These are phyloP conservation scores for Rhodotorula sp. DNA, from an alignment of 1,284 basidiomycete genomes.

Conservation along the genomic window DNA sequence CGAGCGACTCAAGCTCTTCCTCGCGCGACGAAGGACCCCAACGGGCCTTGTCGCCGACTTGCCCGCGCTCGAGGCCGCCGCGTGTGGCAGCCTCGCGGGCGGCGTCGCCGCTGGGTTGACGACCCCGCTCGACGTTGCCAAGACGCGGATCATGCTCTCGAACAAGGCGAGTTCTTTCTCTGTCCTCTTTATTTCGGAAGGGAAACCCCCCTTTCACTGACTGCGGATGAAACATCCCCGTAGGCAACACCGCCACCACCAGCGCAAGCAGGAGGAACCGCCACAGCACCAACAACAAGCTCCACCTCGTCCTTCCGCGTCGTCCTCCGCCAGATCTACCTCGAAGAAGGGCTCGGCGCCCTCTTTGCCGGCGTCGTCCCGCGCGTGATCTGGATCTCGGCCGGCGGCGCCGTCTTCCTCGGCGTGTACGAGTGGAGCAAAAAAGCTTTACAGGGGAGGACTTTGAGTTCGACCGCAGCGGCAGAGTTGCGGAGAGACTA, in stretches of 20 bases:
- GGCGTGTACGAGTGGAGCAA: conserved; percentile 72
- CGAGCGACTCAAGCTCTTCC: conserved; percentile 73
- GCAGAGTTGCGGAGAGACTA: background rate
- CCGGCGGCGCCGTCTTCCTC: conserved; percentile 94
- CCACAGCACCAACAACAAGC: conserved; percentile 1
- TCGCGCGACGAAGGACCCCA: conserved; percentile 51
- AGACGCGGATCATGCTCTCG: conserved; percentile 90
- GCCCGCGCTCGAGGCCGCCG: conserved; percentile 71
- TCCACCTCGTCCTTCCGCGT: background rate
- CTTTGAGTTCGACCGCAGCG: background rate
- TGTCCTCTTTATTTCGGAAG: background rate
- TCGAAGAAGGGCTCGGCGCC: conserved; percentile 68
- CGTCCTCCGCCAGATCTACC: conserved; percentile 58
- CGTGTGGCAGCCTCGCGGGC: conserved; percentile 88
- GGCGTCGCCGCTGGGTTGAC: conserved; percentile 85
- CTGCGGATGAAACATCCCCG: background rate
- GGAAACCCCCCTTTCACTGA: background rate
- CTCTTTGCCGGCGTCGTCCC: conserved; percentile 87
- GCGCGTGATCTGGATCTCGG: conserved; percentile 90
- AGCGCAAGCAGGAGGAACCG: background rate
- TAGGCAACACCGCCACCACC: conserved; percentile 1
- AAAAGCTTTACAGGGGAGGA: conserved; percentile 9
- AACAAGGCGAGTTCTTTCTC: background rate
- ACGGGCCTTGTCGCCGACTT: conserved; percentile 50
- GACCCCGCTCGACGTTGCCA: conserved; percentile 93